These are phyloP conservation scores for Corymbia maculata DNA, from an alignment of 345 rosid species.

Conservation along the genomic window DNA sequence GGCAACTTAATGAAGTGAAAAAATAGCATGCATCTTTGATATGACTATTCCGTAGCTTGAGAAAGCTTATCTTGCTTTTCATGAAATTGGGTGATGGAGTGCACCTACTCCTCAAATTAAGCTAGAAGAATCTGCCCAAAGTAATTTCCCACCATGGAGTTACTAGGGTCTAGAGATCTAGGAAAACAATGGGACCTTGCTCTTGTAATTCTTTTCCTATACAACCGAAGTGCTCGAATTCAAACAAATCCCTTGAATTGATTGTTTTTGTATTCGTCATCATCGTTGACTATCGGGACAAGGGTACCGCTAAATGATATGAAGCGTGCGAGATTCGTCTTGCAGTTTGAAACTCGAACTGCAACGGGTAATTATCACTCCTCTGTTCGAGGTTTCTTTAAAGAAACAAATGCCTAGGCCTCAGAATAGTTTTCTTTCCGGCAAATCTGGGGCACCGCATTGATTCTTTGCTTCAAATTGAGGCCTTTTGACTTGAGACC, in stretches of 20 bases:
- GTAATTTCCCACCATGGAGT: background rate
- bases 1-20: background rate
- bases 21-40: background rate
- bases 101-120: background rate
- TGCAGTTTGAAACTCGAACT: accelerated
- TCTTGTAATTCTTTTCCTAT: background rate
- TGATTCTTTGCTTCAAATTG: background rate
- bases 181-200: background rate
- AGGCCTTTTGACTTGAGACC: background rate
- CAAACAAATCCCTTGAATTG: background rate
- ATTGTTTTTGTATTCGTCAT: background rate
- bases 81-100: background rate
- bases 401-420: background rate
- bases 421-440: background rate
- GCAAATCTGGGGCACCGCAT: background rate
- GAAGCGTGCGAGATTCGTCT: background rate
- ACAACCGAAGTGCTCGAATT: background rate
- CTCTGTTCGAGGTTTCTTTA: background rate
- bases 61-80: background rate
- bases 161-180: background rate
- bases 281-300: background rate
- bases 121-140: background rate
- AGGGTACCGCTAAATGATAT: background rate
- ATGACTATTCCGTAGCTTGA: background rate
- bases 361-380: accelerated